Evolutionary conservation across 2,329 filamentous ascomycete species (phyloP).

Genomic region (Colletotrichum euphorbiae): DNA sequence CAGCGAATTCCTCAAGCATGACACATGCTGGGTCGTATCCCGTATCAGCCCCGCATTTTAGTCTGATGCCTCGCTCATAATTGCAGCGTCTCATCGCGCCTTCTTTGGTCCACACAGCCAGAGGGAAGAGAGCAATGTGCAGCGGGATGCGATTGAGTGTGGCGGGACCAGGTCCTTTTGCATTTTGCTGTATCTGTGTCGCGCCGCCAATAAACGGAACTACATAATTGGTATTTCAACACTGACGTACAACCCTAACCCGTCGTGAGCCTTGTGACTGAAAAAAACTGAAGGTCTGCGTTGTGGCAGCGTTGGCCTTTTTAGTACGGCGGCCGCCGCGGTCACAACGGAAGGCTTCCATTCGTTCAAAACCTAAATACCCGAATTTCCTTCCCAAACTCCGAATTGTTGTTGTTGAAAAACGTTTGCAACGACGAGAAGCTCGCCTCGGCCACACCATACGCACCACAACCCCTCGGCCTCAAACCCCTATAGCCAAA

Average conservation of each 20-base stretch:
- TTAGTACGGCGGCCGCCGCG: conserved; percentile 2
- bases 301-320: conserved; percentile 26
- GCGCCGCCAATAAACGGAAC: conserved; percentile 30
- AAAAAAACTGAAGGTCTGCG: conserved; percentile 4
- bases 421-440: neutral
- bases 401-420: conserved; percentile 24
- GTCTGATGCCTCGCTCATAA: neutral
- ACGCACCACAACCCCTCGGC: neutral
- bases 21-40: conserved; percentile 3
- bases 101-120: neutral
- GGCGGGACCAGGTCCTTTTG: neutral
- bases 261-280: conserved; percentile 3
- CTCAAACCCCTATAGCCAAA: conserved; percentile 8
- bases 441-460: conserved; percentile 9
- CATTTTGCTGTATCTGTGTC: conserved; percentile 26
- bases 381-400: conserved; percentile 30
- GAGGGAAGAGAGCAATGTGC: too few relatives aligned
- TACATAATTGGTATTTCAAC: conserved; percentile 34
- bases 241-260: conserved; percentile 32
- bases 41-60: conserved; percentile 3
- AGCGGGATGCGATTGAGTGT: too few relatives aligned
- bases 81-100: neutral
- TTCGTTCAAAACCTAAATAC: conserved; percentile 21
- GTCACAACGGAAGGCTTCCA: conserved; percentile 11
- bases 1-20: neutral